Conservation (phyloP, 345 rosid genomes). For the Excoecaria agallocha region DNA sequence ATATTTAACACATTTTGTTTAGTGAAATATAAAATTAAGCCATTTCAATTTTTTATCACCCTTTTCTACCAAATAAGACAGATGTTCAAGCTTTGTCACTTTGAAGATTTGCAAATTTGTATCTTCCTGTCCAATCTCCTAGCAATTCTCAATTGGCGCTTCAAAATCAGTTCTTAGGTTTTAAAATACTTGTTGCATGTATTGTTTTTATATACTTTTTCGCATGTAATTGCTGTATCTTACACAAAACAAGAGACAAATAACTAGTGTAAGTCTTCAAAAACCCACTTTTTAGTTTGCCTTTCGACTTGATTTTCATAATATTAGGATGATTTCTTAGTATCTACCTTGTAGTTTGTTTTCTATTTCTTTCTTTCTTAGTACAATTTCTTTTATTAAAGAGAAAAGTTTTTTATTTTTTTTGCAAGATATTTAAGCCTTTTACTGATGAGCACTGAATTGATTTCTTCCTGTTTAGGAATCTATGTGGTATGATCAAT, state of each 20-base stretch:
- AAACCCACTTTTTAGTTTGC: neutral
- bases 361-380: neutral
- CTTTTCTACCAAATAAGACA: neutral
- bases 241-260: neutral
- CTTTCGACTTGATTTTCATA: neutral
- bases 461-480: conserved; percentile 45
- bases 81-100: neutral
- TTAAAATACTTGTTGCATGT: neutral
- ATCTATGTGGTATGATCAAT: conserved; percentile 84
- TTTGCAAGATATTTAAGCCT: neutral
- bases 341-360: neutral
- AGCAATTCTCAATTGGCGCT: neutral
- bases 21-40: neutral
- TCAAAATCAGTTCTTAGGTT: neutral
- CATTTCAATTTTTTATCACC: neutral
- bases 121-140: neutral
- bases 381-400: too few relatives aligned
- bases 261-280: neutral
- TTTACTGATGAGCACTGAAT: neutral
- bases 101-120: neutral
- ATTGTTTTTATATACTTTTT: neutral
- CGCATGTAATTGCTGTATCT: neutral
- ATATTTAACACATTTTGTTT: neutral
- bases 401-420: too few relatives aligned
- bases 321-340: neutral